Evolutionary conservation across 2,329 filamentous ascomycete species (phyloP), one percentile per base, ranked within the genome.

Genomic region (Ophiostoma fasciatum): DNA sequence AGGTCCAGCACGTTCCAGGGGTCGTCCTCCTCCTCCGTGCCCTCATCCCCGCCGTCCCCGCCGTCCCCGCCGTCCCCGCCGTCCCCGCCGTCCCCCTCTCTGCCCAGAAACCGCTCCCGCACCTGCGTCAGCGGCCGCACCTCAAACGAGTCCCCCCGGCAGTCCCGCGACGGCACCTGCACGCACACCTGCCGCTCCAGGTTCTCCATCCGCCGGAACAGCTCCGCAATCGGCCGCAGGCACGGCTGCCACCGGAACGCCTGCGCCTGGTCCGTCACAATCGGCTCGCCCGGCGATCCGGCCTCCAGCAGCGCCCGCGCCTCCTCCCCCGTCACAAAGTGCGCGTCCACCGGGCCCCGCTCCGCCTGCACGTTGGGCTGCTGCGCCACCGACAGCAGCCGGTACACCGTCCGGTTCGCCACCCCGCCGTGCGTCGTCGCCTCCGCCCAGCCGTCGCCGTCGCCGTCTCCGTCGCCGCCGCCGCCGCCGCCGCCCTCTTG

Each of bases 1-100:
- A 53, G 45, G 23, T 53, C 51, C 19, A 52, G 40, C 14, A 52
- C 42, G 25, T 51, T 52, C 51, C 46, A 52, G 7, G 50, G 49
- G 13, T 49, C 48, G 28, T 44, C 35, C 1, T 17, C 23, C n/a
- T 28, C 30, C 4, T 19, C 27, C 14, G 5, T 14, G n/a, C 20
- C 19, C 6, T 26, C 20, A 15, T 30, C 5, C 14, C 4, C 21
- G 21, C n/a, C 8, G 5, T 21, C 5, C 14, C 13, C 18, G 19
- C 11, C 14, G 7, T 5, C 13, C 4, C 7, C 15, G 13, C 15
- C 12, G 5, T 4, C 12, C 13, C 20, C 17, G 20, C 17, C 15
- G 25, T 20, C 21, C 10, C 18, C 19, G 4, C 7, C 4, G n/a
- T 22, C 25, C 5, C 14, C 18, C 23, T 34, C 12, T 21, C 22